A percentile compares a stretch with the other conserved stretches of the same genome.
phyloP scores from a whole-genome alignment of 1,139 yeast genomes.

The Sugiyamaella castrensis region DNA sequence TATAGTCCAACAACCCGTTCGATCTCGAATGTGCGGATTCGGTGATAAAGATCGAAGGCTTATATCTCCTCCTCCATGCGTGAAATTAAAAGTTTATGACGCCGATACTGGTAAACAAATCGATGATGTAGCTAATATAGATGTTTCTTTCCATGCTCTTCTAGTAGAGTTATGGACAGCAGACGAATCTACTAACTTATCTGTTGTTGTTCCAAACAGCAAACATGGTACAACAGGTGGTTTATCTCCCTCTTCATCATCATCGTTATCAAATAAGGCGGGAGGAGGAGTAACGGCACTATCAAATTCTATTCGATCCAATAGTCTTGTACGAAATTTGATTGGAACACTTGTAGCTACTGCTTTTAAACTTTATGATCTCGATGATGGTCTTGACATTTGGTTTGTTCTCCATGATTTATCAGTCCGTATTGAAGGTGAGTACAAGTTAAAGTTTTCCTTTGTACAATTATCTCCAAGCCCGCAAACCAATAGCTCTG shows the following conservation, averaged over 20 bases:
- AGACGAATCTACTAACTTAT: conserved; percentile 37
- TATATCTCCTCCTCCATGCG: conserved; percentile 46
- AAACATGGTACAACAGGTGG: not conserved
- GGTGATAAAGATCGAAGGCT: conserved; percentile 47
- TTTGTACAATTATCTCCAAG: conserved; percentile 35
- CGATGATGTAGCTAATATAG: conserved; percentile 31
- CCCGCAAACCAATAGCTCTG: conserved; percentile 20
- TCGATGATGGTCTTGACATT: conserved; percentile 38
- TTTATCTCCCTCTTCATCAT: not conserved
- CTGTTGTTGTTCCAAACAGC: conserved; percentile 27
- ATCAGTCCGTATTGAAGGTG: conserved; percentile 46
- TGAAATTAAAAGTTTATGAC: conserved; percentile 36
- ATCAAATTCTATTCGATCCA: conserved; percentile 4
- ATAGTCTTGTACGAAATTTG: conserved; percentile 37
- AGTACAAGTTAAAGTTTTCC: conserved; percentile 40
- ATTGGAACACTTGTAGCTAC: conserved; percentile 44
- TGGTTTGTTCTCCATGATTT: conserved; percentile 46
- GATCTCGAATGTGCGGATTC: conserved; percentile 48
- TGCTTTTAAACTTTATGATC: conserved; percentile 41
- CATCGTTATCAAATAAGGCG: conserved; percentile 8
- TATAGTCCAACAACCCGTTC: conserved; percentile 43
- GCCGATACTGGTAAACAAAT: conserved; percentile 29
- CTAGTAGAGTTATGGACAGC: conserved; percentile 42
- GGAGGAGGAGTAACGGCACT: conserved; percentile 4
- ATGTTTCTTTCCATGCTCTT: conserved; percentile 37